Evolutionary conservation across 805 yeast species (phyloP).

Genomic region (Ogataea henricii): DNA sequence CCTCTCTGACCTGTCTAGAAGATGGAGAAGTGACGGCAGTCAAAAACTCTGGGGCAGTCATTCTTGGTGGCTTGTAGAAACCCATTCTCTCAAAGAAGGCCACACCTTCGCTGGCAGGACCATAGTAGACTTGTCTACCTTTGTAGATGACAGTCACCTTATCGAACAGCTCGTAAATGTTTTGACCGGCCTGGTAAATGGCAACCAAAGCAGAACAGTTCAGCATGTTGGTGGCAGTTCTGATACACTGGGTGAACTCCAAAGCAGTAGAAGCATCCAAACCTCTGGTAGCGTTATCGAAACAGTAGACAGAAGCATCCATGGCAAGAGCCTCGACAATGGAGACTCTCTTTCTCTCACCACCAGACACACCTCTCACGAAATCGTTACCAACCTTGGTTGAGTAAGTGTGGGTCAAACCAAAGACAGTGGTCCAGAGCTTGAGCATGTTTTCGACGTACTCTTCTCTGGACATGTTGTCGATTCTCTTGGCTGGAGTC

Average conservation of each 20-base stretch:
- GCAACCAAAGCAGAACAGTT: slow-evolving; percentile 62
- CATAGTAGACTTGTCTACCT: slow-evolving; percentile 64
- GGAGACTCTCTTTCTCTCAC: slow-evolving; percentile 72
- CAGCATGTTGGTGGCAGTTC: slow-evolving; percentile 61
- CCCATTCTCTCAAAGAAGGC: slow-evolving; percentile 65
- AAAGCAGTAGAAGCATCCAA: slow-evolving; percentile 72
- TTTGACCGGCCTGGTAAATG: slow-evolving; percentile 69
- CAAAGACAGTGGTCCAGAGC: slow-evolving; percentile 55
- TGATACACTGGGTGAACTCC: slow-evolving; percentile 61
- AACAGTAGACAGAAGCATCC: slow-evolving; percentile 58
- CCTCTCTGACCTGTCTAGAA: slow-evolving; percentile 52
- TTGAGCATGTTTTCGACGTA: slow-evolving; percentile 47
- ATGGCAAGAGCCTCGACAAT: slow-evolving; percentile 62
- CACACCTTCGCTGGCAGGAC: slow-evolving; percentile 55
- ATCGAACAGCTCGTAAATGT: slow-evolving; percentile 61
- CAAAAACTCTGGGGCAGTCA: slow-evolving; percentile 68
- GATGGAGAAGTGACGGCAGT: slow-evolving; percentile 69
- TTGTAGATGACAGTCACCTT: slow-evolving; percentile 59
- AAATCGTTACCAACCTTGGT: slow-evolving; percentile 69
- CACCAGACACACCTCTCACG: slow-evolving; percentile 70
- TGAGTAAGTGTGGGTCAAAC: slow-evolving; percentile 57
- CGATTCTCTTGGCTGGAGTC: slow-evolving; percentile 56
- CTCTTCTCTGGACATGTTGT: slow-evolving; percentile 42
- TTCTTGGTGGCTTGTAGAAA: slow-evolving; percentile 62
- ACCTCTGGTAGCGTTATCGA: slow-evolving; percentile 74